Evolutionary conservation across 2,329 filamentous ascomycete genomes (phyloP).

Genomic region (Colletotrichum navitas): DNA sequence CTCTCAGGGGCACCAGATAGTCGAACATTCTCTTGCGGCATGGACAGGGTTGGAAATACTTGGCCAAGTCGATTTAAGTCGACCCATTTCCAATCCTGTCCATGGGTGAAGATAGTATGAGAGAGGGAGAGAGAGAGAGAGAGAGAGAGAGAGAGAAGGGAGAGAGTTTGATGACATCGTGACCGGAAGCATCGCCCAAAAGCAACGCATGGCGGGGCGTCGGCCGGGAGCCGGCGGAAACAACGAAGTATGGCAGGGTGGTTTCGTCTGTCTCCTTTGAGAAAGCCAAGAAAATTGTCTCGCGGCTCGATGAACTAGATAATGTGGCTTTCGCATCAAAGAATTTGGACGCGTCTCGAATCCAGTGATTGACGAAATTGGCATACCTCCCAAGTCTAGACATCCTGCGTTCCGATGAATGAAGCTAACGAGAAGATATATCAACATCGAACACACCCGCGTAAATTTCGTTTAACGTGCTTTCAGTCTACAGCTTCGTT

Average conservation of each 20-base stretch:
- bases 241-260: background rate
- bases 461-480: background rate
- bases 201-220: background rate
- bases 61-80: too few species aligned
- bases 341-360: slow-evolving; percentile 1
- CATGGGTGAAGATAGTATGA: background rate
- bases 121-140: background rate
- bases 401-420: background rate
- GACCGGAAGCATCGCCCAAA: background rate
- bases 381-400: background rate
- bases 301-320: background rate
- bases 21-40: too few species aligned
- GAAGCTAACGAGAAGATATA: background rate
- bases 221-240: background rate
- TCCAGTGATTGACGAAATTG: slow-evolving; percentile 3
- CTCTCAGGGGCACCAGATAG: slow-evolving; percentile 2
- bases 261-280: background rate
- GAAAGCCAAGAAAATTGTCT: slow-evolving; percentile 8
- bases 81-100: too few species aligned
- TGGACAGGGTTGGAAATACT: too few species aligned
- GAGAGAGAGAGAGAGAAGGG: too few species aligned
- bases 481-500: background rate
- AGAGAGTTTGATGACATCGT: background rate
- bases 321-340: slow-evolving; percentile 18
- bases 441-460: background rate